Conservation (phyloP, 2,329 filamentous ascomycete species). For the Cytospora chrysosperma region DNA sequence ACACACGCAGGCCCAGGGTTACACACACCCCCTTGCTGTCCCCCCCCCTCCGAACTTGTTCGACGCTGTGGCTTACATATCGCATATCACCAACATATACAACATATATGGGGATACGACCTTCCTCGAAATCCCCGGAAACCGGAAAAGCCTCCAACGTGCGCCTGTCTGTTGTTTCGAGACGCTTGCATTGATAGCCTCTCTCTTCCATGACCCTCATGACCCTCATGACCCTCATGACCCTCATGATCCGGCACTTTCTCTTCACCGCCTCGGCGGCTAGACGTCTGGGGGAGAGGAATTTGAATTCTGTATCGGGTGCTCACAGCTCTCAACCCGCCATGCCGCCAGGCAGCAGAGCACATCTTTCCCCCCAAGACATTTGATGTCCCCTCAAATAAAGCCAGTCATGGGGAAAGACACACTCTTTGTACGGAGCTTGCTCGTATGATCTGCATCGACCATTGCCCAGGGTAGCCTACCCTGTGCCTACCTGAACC, state of each 20-base stretch:
- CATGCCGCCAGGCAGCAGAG: not conserved
- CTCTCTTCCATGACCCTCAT: no score
- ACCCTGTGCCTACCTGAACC: not conserved
- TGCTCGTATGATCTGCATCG: not conserved
- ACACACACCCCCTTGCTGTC: not conserved
- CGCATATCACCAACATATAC: not conserved
- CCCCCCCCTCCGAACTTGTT: not conserved
- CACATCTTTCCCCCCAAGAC: no score
- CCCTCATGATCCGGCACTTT: not conserved
- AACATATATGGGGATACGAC: no score
- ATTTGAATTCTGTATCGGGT: not conserved
- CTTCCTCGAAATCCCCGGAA: not conserved
- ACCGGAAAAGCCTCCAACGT: not conserved
- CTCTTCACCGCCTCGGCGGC: not conserved
- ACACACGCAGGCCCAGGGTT: not conserved
- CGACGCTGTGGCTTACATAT: not conserved
- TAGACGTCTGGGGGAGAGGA: not conserved
- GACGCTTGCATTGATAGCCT: not conserved
- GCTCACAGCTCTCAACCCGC: not conserved
- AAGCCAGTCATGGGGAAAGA: not conserved
- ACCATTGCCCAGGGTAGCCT: not conserved
- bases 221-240: no score
- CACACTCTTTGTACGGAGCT: not conserved
- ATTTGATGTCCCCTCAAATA: not conserved
- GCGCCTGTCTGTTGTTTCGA: not conserved